phyloP scores from a whole-genome alignment of 2,329 filamentous ascomycete species.

The Pezicula carpinea region DNA sequence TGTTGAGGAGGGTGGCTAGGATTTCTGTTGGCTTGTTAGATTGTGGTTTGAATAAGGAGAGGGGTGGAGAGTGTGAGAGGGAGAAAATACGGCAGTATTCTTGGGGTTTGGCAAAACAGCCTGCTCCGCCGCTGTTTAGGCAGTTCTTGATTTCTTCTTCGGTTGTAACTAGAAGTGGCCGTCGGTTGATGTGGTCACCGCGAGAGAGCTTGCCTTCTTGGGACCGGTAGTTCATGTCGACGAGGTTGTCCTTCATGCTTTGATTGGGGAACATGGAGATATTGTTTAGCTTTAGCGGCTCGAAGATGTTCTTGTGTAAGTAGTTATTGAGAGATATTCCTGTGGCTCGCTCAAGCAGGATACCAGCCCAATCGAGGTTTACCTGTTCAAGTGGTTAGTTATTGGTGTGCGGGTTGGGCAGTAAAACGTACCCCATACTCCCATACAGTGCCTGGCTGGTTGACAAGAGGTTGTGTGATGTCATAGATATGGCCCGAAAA shows the following conservation, averaged over 20 bases:
- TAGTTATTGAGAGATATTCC: slow-evolving; percentile 41
- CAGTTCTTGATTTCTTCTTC: slow-evolving; percentile 4
- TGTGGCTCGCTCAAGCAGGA: slow-evolving; percentile 40
- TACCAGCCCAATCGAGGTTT: slow-evolving; percentile 48
- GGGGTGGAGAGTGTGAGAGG: neutral
- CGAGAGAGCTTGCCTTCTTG: slow-evolving; percentile 36
- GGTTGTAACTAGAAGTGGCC: slow-evolving; percentile 6
- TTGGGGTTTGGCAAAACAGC: slow-evolving; percentile 52
- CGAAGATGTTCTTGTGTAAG: slow-evolving; percentile 41
- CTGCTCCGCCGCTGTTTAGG: slow-evolving; percentile 58
- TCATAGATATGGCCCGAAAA: slow-evolving; percentile 17
- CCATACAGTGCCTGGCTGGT: slow-evolving; percentile 59
- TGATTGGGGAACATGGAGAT: slow-evolving; percentile 25
- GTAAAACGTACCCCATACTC: slow-evolving; percentile 48
- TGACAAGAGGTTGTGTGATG: slow-evolving; percentile 39
- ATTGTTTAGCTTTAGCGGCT: slow-evolving; percentile 31
- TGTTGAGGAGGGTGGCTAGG: slow-evolving; percentile 57
- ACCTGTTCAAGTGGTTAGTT: slow-evolving; percentile 29
- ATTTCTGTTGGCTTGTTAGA: slow-evolving; percentile 38
- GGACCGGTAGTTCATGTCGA: slow-evolving; percentile 46
- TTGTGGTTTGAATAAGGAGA: neutral
- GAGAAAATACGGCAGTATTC: slow-evolving; percentile 41
- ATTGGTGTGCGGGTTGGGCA: neutral
- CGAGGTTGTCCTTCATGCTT: slow-evolving; percentile 50
- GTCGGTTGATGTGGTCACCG: slow-evolving; percentile 13